phyloP scores from a whole-genome alignment of 2,329 filamentous ascomycete species.

The Aschersonia sp. region DNA sequence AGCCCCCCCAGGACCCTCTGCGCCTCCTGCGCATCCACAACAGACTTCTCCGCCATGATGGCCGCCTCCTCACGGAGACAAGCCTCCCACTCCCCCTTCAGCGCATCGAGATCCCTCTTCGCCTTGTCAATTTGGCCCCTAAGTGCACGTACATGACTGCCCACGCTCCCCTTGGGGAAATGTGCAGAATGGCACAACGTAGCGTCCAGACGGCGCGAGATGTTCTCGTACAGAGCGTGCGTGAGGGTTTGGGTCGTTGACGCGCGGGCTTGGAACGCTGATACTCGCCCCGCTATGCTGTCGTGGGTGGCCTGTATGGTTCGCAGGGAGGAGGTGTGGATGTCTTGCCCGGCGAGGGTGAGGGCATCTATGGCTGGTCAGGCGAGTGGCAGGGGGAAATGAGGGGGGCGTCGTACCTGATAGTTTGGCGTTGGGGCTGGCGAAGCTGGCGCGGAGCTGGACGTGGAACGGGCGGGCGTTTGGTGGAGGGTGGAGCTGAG shows the following conservation, averaged over 20 bases:
- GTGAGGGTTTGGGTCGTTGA: slow-evolving; percentile 5
- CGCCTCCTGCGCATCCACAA: not conserved
- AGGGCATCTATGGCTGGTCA: slow-evolving; percentile 1
- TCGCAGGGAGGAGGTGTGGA: slow-evolving; percentile 2
- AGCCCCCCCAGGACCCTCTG: slow-evolving; percentile 1
- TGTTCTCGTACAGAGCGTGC: slow-evolving; percentile 15
- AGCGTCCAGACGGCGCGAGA: slow-evolving; percentile 15
- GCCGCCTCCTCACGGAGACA: slow-evolving; percentile 9
- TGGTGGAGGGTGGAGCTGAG: no score
- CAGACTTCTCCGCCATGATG: slow-evolving; percentile 8
- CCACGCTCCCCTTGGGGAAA: slow-evolving; percentile 11
- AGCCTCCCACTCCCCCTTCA: slow-evolving; percentile 12
- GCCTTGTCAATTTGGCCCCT: slow-evolving; percentile 9
- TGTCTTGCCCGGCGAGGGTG: slow-evolving; percentile 2
- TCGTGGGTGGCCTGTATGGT: slow-evolving; percentile 10
- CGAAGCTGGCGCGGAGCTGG: no score
- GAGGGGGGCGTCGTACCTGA: not conserved
- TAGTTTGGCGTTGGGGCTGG: not conserved
- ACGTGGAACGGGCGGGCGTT: no score
- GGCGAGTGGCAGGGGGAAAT: no score
- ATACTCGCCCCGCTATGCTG: slow-evolving; percentile 9
- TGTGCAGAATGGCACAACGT: slow-evolving; percentile 15
- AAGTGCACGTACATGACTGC: slow-evolving; percentile 11
- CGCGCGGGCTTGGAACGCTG: slow-evolving; percentile 8
- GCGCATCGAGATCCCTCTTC: slow-evolving; percentile 10